Percentiles rank a stretch among this genome's conserved stretches.
These are phyloP conservation scores for Harrya chromipes DNA, from an alignment of 768 basidiomycete species.

Conservation along the genomic window DNA sequence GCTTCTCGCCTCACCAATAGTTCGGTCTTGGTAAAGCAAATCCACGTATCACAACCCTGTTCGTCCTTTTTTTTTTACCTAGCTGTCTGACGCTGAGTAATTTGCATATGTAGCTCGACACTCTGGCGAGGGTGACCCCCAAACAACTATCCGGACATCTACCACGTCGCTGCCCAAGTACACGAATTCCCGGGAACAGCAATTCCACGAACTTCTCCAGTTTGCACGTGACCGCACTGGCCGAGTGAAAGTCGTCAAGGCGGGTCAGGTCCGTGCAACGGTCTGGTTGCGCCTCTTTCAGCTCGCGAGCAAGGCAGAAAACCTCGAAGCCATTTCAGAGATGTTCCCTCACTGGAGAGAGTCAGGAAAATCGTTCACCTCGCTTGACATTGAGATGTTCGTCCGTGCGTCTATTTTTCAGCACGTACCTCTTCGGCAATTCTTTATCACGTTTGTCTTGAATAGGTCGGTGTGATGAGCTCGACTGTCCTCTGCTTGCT, in stretches of 20 bases:
- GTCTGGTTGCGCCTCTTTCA: constrained; percentile 52
- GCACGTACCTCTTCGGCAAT: background rate
- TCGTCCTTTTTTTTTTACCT: constrained; percentile 11
- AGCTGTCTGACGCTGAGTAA: background rate
- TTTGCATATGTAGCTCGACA: constrained; percentile 14
- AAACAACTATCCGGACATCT: background rate
- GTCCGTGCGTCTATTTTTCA: constrained; percentile 44
- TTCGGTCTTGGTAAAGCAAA: constrained; percentile 5
- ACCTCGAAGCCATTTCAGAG: constrained; percentile 45
- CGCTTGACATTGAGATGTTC: constrained; percentile 45
- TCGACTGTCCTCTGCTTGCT: constrained; percentile 53
- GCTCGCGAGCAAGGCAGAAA: constrained; percentile 47
- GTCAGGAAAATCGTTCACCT: constrained; percentile 37
- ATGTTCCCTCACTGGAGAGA: constrained; percentile 52
- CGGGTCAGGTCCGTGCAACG: constrained; percentile 40
- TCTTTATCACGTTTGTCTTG: background rate
- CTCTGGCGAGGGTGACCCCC: constrained; percentile 12
- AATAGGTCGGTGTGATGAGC: constrained; percentile 60
- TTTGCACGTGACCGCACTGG: constrained; percentile 31
- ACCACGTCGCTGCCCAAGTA: background rate
- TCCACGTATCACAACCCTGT: constrained; percentile 24
- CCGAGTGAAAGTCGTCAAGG: constrained; percentile 25
- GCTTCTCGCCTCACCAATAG: constrained; percentile 1
- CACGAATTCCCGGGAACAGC: constrained; percentile 14
- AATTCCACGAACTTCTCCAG: constrained; percentile 23